phyloP scores from a whole-genome alignment of 192 early-diverging fungal genomes.

The Rhizophagus clarus region DNA sequence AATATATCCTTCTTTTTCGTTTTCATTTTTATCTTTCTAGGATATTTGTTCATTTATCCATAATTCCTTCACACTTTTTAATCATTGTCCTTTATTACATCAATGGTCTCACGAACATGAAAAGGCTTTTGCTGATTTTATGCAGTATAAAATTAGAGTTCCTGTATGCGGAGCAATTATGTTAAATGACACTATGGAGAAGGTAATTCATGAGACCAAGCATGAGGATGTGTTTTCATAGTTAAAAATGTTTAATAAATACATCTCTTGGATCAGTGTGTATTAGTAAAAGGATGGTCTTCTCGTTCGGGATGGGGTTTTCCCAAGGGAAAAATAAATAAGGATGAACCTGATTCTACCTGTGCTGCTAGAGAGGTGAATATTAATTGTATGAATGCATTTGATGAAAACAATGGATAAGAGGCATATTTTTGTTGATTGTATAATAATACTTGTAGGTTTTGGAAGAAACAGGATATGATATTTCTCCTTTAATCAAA shows the following conservation, averaged over 20 bases:
- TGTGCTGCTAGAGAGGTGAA: conserved; percentile 91
- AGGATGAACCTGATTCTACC: conserved; percentile 83
- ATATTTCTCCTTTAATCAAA: conserved; percentile 69
- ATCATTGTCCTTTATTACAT: conserved; percentile 86
- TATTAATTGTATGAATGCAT: neutral
- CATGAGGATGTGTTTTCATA: neutral
- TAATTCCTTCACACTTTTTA: conserved; percentile 69
- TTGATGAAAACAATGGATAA: neutral
- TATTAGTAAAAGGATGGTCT: conserved; percentile 95
- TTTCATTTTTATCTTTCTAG: too few species aligned
- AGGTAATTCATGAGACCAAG: conserved; percentile 42
- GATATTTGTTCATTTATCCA: conserved; percentile 4
- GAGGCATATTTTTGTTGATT: neutral
- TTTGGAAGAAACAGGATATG: conserved; percentile 94
- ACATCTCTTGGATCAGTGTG: conserved; percentile 41
- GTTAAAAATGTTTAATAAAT: neutral
- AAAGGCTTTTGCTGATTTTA: conserved; percentile 85
- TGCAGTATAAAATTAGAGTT: conserved; percentile 94
- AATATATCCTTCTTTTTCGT: conserved; percentile 51
- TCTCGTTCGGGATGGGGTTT: conserved; percentile 94
- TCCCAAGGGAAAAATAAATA: conserved; percentile 98
- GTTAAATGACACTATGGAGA: conserved; percentile 77
- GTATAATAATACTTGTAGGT: conserved; percentile 51
- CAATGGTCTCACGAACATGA: conserved; percentile 91
- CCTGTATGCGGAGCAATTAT: conserved; percentile 98